phyloP scores from a whole-genome alignment of 495 filamentous ascomycete species.

The Aspergillus bertholletiae region DNA sequence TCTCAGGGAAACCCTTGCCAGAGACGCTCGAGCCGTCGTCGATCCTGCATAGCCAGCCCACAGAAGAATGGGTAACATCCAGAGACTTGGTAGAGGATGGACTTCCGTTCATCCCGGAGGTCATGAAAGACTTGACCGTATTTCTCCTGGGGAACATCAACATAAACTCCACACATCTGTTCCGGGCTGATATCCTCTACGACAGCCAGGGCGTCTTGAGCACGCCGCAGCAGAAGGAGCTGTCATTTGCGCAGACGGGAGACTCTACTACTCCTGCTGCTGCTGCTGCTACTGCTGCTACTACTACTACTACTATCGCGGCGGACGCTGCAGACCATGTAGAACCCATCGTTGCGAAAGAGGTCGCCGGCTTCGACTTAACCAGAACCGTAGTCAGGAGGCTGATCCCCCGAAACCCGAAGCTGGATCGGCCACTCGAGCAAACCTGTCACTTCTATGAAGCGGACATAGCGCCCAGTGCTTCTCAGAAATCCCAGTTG shows the following conservation, averaged over 20 bases:
- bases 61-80: conserved; percentile 33
- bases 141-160: conserved; percentile 84
- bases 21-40: conserved; percentile 23
- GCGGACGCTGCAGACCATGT: conserved; percentile 4
- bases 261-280: background rate
- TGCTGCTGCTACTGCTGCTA: too few relatives aligned
- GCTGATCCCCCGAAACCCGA: conserved; percentile 76
- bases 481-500: background rate
- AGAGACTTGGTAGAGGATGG: conserved; percentile 24
- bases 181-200: conserved; percentile 80
- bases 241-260: conserved; percentile 8
- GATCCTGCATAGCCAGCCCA: conserved; percentile 4
- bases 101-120: conserved; percentile 49
- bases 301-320: background rate
- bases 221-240: conserved; percentile 27
- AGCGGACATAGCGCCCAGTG: conserved; percentile 11
- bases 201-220: conserved; percentile 40
- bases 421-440: conserved; percentile 65
- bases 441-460: conserved; percentile 77
- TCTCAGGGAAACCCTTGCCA: conserved; percentile 29
- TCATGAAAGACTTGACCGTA: conserved; percentile 61
- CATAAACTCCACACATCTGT: conserved; percentile 75
- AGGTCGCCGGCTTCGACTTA: conserved; percentile 49
- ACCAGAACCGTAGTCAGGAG: conserved; percentile 64
- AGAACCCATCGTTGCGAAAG: conserved; percentile 24